phyloP scores from a whole-genome alignment of 2,329 filamentous ascomycete genomes.

The Sarocladium oryzae region DNA sequence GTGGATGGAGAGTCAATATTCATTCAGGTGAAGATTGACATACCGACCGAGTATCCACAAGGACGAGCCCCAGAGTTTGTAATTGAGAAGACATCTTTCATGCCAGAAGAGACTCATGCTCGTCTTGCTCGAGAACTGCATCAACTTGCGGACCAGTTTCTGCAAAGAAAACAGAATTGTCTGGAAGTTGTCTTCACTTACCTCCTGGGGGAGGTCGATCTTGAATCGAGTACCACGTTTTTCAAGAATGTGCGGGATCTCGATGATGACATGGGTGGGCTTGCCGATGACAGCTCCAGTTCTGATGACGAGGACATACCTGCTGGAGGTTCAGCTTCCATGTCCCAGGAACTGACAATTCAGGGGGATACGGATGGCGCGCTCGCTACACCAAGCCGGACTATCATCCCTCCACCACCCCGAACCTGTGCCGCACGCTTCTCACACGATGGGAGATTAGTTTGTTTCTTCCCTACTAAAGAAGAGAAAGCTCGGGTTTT shows the following conservation, averaged over 20 bases:
- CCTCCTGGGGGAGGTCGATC: constrained; percentile 55
- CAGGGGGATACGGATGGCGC: constrained; percentile 48
- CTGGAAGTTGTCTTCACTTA: constrained; percentile 57
- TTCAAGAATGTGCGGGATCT: constrained; percentile 60
- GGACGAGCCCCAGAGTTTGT: constrained; percentile 50
- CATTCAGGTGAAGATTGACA: constrained; percentile 54
- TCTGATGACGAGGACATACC: constrained; percentile 62
- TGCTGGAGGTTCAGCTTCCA: constrained; percentile 46
- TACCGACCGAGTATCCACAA: constrained; percentile 54
- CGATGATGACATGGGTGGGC: constrained; percentile 47
- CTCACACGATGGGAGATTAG: constrained; percentile 54
- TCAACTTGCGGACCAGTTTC: constrained; percentile 48
- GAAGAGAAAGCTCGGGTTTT: constrained; percentile 51
- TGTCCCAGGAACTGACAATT: constrained; percentile 55
- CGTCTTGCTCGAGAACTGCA: constrained; percentile 48
- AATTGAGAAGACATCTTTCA: constrained; percentile 56
- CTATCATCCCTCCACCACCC: constrained; percentile 49
- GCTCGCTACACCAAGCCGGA: constrained; percentile 44
- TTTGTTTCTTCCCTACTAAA: constrained; percentile 65
- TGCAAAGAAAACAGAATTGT: constrained; percentile 54
- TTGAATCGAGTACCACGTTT: constrained; percentile 53
- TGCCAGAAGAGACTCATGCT: constrained; percentile 48
- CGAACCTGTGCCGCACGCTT: constrained; percentile 56
- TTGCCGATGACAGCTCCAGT: constrained; percentile 74
- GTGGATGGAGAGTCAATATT: constrained; percentile 49